Base-by-base conservation (phyloP, 371 early-diverging fungal species). In the Mortierella polycephala region DNA sequence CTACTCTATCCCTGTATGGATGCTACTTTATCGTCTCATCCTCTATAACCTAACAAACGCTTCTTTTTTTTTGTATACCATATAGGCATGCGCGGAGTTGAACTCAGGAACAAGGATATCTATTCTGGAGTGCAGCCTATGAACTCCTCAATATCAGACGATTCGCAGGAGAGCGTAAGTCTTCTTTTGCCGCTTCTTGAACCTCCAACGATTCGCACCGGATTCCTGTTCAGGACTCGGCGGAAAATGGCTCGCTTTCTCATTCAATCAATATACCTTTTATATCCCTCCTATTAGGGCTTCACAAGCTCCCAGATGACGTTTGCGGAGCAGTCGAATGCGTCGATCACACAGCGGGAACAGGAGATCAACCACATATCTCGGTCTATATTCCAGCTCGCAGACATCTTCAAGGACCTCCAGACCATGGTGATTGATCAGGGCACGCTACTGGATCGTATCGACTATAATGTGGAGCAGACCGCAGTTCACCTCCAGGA, bases 351-450 rank as follows among this genome's bases (percentile, higher is more conserved):
- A 12, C 90, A 96, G 70, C 89, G 99, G 46, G 97, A 97, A 76
- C 85, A 88, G 40, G 97, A 98, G 81, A 91, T 99, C 67, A 92
- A 92, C 53, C 92, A 96, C 57, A 97, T 99, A 56, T 95, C 94
- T 50, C 91, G 94, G 69, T 94, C 96, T n/a, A 97, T 99, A 66
- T 84, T 90, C 60, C 92, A 95, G 50, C 83, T 99, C 52, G 96
- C 96, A 4, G 94, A 93, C 46, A 90, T 99, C 16, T 98, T 99
- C 83, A 85, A 92, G 69, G 96, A 96, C 74, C 77, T 98, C 73
- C 96, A 98, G 69, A 90, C 92, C 18, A 89, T 99, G 87, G 95
- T 98, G 18, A 96, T 99, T 66, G 98, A 98, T 81, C 99, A 99
- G 82, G 99, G 99, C 1, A 95, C 97, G 3, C 74, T 99, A 71